Evolutionary conservation across 148 eudicot species (phyloP).

Genomic region (Rhododendron simsii): DNA sequence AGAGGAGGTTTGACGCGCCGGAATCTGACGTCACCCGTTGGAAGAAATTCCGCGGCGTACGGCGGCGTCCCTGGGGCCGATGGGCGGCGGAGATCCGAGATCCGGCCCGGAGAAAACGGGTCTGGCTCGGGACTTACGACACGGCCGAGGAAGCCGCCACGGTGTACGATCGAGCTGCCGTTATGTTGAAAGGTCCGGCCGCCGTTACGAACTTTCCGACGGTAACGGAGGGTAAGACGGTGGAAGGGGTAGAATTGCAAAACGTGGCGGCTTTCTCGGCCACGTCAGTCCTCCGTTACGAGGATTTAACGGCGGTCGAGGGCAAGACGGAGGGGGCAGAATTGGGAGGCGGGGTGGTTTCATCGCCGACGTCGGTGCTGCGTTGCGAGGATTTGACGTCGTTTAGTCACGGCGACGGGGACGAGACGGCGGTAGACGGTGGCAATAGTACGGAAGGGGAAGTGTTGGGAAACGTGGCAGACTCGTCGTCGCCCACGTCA

Average conservation of each 20-base stretch:
- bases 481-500: slow-evolving; percentile 24
- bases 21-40: slow-evolving; percentile 4
- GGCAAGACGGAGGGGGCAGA: background rate
- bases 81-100: slow-evolving; percentile 60
- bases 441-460: background rate
- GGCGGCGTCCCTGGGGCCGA: slow-evolving; percentile 46
- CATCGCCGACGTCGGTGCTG: slow-evolving; percentile 28
- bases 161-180: slow-evolving; percentile 44
- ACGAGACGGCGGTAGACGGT: background rate
- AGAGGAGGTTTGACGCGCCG: background rate
- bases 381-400: slow-evolving; percentile 3
- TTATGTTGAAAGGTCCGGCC: slow-evolving; percentile 31
- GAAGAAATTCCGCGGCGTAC: slow-evolving; percentile 36
- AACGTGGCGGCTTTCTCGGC: slow-evolving; percentile 20
- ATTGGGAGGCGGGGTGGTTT: background rate
- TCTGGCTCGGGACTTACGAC: slow-evolving; percentile 52
- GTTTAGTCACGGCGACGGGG: background rate
- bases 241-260: background rate
- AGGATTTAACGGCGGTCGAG: background rate
- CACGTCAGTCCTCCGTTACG: slow-evolving; percentile 9
- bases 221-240: slow-evolving; percentile 1
- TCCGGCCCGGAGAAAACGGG: slow-evolving; percentile 33
- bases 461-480: background rate
- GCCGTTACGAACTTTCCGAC: slow-evolving; percentile 44
- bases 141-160: slow-evolving; percentile 50